Conservation (phyloP, 177 flowering plant species). For the Vitis hybrid region DNA sequence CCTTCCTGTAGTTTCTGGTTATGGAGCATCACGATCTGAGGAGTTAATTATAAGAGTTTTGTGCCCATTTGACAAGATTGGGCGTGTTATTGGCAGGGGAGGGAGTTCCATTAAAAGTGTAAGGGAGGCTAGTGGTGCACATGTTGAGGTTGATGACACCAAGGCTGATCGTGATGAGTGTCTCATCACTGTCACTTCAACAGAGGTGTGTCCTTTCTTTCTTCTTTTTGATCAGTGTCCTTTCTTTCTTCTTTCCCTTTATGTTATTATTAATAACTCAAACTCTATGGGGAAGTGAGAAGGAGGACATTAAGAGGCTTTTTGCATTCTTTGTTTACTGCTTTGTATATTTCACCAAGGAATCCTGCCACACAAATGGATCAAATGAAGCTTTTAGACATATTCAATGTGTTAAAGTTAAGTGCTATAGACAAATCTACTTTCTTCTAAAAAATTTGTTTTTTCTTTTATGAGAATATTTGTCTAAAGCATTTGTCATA, state of each 20-base stretch:
- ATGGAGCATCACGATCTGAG: conserved; percentile 56
- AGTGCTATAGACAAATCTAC: too few species aligned
- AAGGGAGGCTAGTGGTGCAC: conserved; percentile 93
- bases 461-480: too few species aligned
- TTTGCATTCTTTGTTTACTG: too few species aligned
- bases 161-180: conserved; percentile 68
- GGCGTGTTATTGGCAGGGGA: conserved; percentile 97
- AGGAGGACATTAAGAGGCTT: too few species aligned
- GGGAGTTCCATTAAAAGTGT: conserved; percentile 79
- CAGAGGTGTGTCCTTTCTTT: conserved; percentile 55
- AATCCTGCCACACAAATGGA: too few species aligned
- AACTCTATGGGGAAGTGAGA: too few species aligned
- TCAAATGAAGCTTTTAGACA: too few species aligned
- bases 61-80: conserved; percentile 84
- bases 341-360: too few species aligned
- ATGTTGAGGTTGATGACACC: conserved; percentile 80
- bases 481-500: too few species aligned
- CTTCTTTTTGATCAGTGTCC: background rate
- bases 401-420: too few species aligned
- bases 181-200: conserved; percentile 62
- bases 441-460: too few species aligned
- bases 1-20: conserved; percentile 69
- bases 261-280: too few species aligned
- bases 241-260: background rate
- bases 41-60: conserved; percentile 68